Conservation (phyloP, 1,284 basidiomycete genomes). For the Xerocomus amazonicus region DNA sequence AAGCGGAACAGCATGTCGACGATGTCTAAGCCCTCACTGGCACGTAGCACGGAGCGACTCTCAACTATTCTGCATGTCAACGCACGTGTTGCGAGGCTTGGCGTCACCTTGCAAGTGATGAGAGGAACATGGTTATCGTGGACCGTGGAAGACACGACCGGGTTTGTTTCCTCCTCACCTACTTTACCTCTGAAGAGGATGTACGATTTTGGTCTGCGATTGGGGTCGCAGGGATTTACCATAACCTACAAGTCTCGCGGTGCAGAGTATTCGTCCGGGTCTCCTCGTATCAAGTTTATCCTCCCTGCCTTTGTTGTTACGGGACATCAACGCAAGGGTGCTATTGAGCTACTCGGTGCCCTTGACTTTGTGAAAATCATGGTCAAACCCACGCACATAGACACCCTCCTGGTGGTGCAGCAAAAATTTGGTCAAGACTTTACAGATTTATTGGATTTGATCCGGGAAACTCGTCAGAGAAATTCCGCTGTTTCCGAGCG, state of each 20-base stretch:
- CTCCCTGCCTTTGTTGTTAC: slow-evolving; percentile 63
- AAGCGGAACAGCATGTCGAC: slow-evolving; percentile 34
- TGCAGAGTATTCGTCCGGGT: slow-evolving; percentile 35
- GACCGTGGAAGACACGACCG: slow-evolving; percentile 52
- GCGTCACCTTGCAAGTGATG: slow-evolving; percentile 73
- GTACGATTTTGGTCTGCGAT: slow-evolving; percentile 59
- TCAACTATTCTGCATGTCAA: slow-evolving; percentile 46
- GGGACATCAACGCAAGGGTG: slow-evolving; percentile 49
- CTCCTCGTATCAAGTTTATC: slow-evolving; percentile 51
- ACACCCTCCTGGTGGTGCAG: slow-evolving; percentile 74
- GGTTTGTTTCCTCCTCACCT: slow-evolving; percentile 44
- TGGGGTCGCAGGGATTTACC: slow-evolving; percentile 60
- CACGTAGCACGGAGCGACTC: slow-evolving; percentile 25
- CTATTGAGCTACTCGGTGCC: slow-evolving; percentile 53
- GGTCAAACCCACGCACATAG: slow-evolving; percentile 77
- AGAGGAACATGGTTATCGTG: slow-evolving; percentile 80
- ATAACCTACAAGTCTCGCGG: slow-evolving; percentile 50
- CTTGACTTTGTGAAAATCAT: slow-evolving; percentile 68
- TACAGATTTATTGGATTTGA: slow-evolving; percentile 67
- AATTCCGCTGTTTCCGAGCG: slow-evolving; percentile 23
- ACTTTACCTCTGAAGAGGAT: slow-evolving; percentile 33
- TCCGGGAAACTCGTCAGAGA: slow-evolving; percentile 56
- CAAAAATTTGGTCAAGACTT: slow-evolving; percentile 85
- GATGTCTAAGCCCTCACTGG: slow-evolving; percentile 20
- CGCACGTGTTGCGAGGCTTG: slow-evolving; percentile 44